Evolutionary conservation across 108 stramenopile genomes (phyloP), one percentile per base, ranked within the genome.

Genomic region (Stephanodiscus minutulus): DNA sequence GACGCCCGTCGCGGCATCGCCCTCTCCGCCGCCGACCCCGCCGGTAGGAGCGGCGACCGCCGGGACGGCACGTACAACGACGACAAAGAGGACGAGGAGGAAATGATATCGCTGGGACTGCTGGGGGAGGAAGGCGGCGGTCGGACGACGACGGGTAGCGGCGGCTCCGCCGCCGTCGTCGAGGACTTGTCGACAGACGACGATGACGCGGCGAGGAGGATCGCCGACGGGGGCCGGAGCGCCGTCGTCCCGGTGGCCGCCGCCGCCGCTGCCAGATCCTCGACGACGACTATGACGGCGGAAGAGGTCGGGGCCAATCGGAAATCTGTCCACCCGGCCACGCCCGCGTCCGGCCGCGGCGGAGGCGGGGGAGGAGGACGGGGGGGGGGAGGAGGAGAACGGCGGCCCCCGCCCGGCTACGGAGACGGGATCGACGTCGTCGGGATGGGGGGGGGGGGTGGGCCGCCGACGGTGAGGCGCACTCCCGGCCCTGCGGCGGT

Each of bases 41-140:
- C 31, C 31, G 5, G 31, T 33, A 33, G 31, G 31, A 33, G 7
- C 15, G 47, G 47, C 47, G 47, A 18, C 7, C 50, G 18, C 22
- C 50, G 22, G 7, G 50, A 20, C 18, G 50, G 17, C 50, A 18
- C 22, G 1, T 20, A 58, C 57, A n/a, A 58, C 24, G 11, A 53
- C 28, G 64, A 65, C 15, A 59, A 74, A 5, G 43, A 68, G 13
- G 66, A 76, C 28, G 67, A 76, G 20, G 67, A 68, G 56, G 67
- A 76, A 63, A 68, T 76, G 37, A 41, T 68, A 2, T 59, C 67
- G 13, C 49, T 68, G 10, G 66, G 48, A 24, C 21, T 66, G 21
- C 22, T 31, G 56, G 15, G 39, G 58, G 68, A 59, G 15, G 49
- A 52, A 31, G 22, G 49, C 49, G 28, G 17, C 13, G 22, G 28